Evolutionary conservation across 306 rosid species (phyloP), one percentile per base, ranked within the genome.

Genomic region (Vicia faba): DNA sequence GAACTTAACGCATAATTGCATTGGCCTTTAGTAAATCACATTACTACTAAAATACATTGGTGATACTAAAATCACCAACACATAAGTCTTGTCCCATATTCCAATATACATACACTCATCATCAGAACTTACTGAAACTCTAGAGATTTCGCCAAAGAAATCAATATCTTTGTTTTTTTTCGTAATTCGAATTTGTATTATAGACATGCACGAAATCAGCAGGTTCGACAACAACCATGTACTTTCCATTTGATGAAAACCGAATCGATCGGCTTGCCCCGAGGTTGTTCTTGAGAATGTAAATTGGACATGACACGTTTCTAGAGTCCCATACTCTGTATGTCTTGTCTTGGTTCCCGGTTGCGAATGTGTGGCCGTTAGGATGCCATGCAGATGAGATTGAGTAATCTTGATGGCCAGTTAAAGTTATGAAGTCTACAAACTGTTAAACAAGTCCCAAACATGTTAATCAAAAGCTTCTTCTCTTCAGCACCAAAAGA

Each of bases 361-460:
- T 91, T 4, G 92, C 92, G 13, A 91, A 88, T 61, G 70, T 76
- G 7, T 56, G 72, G 20, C 97, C 97, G 46, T 84, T 83, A 1
- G 95, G 97, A 77, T 91, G 97, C 97, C 97, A 91, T 28, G 97
- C 95, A 26, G 95, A 86, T 11, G 97, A 95, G 10, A 91, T 88
- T 9, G 95, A 91, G 79, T 72, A 91, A 74, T 91, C 97, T 45
- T 78, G 82, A 79, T 91, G 97, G 39, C 95, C 97, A 13, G 69
- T 79, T 45, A 91, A 72, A 41, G 78, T 67, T 15, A 91, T 68
- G n/a, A n/a, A n/a, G 88, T 84, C 97, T 91, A 70, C 61, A 60
- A 1, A 33, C 72, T 73, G 25, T 0, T 66, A 68, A 40, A 68
- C 57, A 13, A 59, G 55, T 31, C 46, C 40, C 28, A 67, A 69